Conservation (phyloP, 441 rosid species). For the Pelargonium citronellum region DNA sequence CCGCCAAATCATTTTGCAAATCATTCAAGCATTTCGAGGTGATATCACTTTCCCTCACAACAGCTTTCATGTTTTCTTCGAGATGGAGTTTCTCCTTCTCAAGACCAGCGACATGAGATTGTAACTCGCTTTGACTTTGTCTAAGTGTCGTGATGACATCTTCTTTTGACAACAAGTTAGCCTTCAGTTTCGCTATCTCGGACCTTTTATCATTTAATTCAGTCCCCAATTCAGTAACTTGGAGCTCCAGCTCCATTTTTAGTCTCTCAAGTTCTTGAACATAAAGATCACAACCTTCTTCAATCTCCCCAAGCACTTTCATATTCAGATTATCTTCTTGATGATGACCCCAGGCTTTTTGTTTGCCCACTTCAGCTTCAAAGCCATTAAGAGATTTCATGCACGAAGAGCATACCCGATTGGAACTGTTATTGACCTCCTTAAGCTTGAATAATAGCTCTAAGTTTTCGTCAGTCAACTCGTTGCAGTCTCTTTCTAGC, state of each 20-base stretch:
- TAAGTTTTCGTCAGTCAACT: slow-evolving; percentile 61
- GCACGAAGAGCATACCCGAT: no score
- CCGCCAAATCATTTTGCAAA: no score
- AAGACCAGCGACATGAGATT: slow-evolving; percentile 32
- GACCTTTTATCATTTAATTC: slow-evolving; percentile 26
- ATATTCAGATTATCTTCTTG: slow-evolving; percentile 31
- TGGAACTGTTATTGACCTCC: slow-evolving; percentile 28
- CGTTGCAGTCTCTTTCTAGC: slow-evolving; percentile 52
- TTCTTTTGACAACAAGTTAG: slow-evolving; percentile 34
- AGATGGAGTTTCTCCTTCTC: slow-evolving; percentile 35
- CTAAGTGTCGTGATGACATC: slow-evolving; percentile 33
- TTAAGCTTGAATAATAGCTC: slow-evolving; percentile 43
- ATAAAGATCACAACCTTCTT: slow-evolving; percentile 24
- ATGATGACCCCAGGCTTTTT: slow-evolving; percentile 17
- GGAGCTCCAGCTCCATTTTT: slow-evolving; percentile 29
- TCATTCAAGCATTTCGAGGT: slow-evolving; percentile 14
- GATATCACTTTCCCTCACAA: slow-evolving; percentile 31
- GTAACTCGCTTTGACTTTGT: slow-evolving; percentile 23
- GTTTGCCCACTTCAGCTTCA: slow-evolving; percentile 18
- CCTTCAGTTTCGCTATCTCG: slow-evolving; percentile 33
- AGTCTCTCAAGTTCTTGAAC: slow-evolving; percentile 30
- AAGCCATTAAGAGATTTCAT: no score
- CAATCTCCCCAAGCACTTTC: slow-evolving; percentile 30
- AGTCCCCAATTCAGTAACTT: slow-evolving; percentile 26
- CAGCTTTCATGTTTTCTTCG: slow-evolving; percentile 32